Base-by-base conservation (phyloP, 306 rosid genomes). In the Crataegus laevigata region DNA sequence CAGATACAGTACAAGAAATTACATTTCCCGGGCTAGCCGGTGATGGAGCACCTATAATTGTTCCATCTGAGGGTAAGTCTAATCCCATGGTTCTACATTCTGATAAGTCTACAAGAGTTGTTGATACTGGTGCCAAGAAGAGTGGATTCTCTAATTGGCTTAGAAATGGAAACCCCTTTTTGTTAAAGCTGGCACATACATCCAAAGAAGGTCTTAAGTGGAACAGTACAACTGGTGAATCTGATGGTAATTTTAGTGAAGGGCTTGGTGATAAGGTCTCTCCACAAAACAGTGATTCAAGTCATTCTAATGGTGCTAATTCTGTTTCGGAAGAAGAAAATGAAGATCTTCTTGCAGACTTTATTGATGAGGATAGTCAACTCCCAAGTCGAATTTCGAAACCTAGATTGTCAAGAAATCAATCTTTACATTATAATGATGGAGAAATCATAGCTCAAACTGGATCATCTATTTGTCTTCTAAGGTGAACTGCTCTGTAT, bases 341-440 rank as follows among this genome's bases (percentile, higher is more conserved):
- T 81, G 99, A 96, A 84, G 98, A 96, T 84, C 98, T 96, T 87
- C 91, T 92, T 76, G 99, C 99, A n/a, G 99, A 96, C 82, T 96
- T 96, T 68, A 96, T 96, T 65, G 99, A 96, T 81, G 99, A 96
- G 86, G 99, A 96, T 79, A 96, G 98, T 87, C 99, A 96, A 82
- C 91, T 96, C 52, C 99, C 99, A 21, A 96, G 99, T 86, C 85
- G 99, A 75, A 85, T 84, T 88, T 89, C 89, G 2, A 89, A 83
- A 77, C 87, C 92, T 43, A 63, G 68, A 79, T 85, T 19, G 76
- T 69, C 86, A 51, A 85, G 83, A 85, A 87, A 61, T 67, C 66
- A 82, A 69, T 82, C 85, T 63, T 73, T 87, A 64, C 71, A 81
- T 72, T 85, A 81, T 82, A 87, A 67, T 75, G 86, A 77, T 6